These are phyloP conservation scores for Solanum hybrid DNA, from an alignment of 305 asterid genomes.

Conservation along the genomic window DNA sequence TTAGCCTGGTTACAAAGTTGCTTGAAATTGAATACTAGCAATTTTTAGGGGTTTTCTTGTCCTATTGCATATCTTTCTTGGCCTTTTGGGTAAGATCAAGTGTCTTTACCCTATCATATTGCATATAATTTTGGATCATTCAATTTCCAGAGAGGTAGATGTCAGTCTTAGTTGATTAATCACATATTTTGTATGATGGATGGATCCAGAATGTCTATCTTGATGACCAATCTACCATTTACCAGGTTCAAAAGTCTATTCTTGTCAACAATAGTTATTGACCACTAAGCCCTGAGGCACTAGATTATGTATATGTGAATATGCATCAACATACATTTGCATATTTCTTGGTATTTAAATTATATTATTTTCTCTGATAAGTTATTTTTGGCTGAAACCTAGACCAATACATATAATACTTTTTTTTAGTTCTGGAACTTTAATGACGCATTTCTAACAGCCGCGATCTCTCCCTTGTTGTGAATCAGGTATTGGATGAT, in stretches of 20 bases:
- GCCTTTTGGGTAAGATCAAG: conserved; percentile 52
- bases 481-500: conserved; percentile 9
- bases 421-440: background rate
- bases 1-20: background rate
- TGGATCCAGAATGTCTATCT: background rate
- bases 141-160: background rate
- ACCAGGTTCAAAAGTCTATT: background rate
- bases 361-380: background rate
- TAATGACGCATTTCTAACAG: background rate
- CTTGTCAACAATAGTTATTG: background rate
- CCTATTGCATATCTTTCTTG: conserved; percentile 32
- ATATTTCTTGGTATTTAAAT: background rate
- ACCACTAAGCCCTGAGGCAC: background rate
- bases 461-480: background rate
- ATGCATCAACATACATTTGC: background rate
- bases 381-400: background rate
- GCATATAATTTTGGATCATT: background rate
- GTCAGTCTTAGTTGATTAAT: background rate
- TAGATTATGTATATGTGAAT: background rate
- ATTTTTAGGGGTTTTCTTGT: background rate
- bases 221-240: background rate
- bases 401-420: background rate
- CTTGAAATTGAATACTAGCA: background rate
- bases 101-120: background rate
- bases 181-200: background rate